phyloP scores from a whole-genome alignment of 352 stramenopile species.

The Phytophthora cryptogea region DNA sequence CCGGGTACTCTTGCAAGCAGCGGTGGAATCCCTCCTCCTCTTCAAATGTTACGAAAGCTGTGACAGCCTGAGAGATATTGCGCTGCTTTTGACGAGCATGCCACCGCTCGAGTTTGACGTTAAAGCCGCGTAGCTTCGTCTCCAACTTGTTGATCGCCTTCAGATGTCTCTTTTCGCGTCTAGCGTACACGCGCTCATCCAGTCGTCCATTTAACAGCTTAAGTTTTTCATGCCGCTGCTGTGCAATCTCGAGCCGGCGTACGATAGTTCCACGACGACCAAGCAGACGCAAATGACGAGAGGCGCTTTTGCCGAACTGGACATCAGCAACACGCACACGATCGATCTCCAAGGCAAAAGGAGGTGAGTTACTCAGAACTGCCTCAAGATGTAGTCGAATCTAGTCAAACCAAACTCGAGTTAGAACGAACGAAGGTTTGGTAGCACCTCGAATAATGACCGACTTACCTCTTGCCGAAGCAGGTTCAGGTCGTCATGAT shows the following conservation, averaged over 20 bases:
- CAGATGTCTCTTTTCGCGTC: slow-evolving; percentile 46
- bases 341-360: slow-evolving; percentile 63
- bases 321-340: slow-evolving; percentile 74
- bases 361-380: slow-evolving; percentile 52
- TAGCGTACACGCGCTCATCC: slow-evolving; percentile 40
- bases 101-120: slow-evolving; percentile 51
- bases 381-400: slow-evolving; percentile 68
- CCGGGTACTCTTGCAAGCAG: slow-evolving; percentile 79
- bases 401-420: slow-evolving; percentile 25
- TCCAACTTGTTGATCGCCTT: slow-evolving; percentile 54
- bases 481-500: slow-evolving; percentile 59
- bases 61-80: slow-evolving; percentile 60
- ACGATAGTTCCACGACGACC: slow-evolving; percentile 63
- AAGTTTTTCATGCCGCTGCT: slow-evolving; percentile 74
- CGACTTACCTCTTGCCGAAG: slow-evolving; percentile 61
- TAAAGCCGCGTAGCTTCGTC: slow-evolving; percentile 46
- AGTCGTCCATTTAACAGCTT: slow-evolving; percentile 56
- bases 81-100: slow-evolving; percentile 38
- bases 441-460: slow-evolving; percentile 30
- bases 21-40: slow-evolving; percentile 80
- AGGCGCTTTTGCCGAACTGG: slow-evolving; percentile 74
- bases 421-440: slow-evolving; percentile 6
- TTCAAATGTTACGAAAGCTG: slow-evolving; percentile 85
- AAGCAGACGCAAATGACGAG: slow-evolving; percentile 64
- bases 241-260: slow-evolving; percentile 60